Percentiles rank a stretch among this genome's conserved stretches.
Evolutionary conservation across 108 stramenopile genomes (phyloP).

Genomic region (Fistulifera pelliculosa): DNA sequence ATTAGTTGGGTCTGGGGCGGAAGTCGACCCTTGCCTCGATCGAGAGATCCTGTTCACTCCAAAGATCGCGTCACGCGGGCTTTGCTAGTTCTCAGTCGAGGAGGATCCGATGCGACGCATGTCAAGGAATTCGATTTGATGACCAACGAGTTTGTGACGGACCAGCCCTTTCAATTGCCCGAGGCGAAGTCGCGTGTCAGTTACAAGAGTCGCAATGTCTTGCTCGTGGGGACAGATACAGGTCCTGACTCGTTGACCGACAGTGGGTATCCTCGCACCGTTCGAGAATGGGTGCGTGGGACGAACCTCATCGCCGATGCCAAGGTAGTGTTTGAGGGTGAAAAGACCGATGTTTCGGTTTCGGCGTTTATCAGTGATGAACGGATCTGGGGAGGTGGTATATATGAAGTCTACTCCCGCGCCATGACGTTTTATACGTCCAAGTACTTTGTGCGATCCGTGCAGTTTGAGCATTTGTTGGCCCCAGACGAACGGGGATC

Average conservation of each 20-base stretch:
- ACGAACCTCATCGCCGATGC: conserved; percentile 70
- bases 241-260: conserved; percentile 74
- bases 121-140: conserved; percentile 84
- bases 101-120: conserved; percentile 85
- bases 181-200: conserved; percentile 70
- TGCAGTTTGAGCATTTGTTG: conserved; percentile 38
- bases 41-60: conserved; percentile 40
- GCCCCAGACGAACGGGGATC: conserved; percentile 15
- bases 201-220: conserved; percentile 52
- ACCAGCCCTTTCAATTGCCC: conserved; percentile 47
- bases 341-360: conserved; percentile 74
- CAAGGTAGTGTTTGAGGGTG: conserved; percentile 80
- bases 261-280: conserved; percentile 84
- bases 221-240: conserved; percentile 55
- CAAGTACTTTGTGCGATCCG: conserved; percentile 41
- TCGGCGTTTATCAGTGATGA: conserved; percentile 59
- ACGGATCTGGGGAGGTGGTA: conserved; percentile 52
- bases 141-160: conserved; percentile 62
- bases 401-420: conserved; percentile 63
- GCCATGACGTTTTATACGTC: conserved; percentile 81
- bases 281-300: conserved; percentile 85
- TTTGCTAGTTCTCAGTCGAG: conserved; percentile 65
- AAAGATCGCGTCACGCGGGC: conserved; percentile 39
- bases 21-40: conserved; percentile 37
- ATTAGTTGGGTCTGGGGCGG: conserved; percentile 90